A percentile compares a stretch with the other conserved stretches of the same genome.
Conservation (phyloP, 2,329 filamentous ascomycete genomes). For the Trichoderma asperellum region DNA sequence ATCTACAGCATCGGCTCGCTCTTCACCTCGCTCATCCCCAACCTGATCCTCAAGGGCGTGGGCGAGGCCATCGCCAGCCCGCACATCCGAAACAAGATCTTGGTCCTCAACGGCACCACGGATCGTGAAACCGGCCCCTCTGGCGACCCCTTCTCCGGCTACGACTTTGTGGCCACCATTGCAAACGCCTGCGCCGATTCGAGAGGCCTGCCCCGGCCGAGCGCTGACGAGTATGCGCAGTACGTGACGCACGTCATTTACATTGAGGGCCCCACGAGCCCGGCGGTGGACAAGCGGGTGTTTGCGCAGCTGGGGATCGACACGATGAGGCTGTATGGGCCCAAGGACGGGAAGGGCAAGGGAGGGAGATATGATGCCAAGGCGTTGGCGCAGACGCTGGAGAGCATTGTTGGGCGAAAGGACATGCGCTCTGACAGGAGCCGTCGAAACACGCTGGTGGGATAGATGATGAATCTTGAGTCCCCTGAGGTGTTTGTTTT, state of each 20-base stretch:
- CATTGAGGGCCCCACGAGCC: constrained; percentile 67
- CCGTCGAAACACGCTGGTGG: constrained; percentile 51
- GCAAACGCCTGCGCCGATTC: constrained; percentile 74
- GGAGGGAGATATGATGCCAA: constrained; percentile 73
- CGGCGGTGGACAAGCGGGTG: constrained; percentile 68
- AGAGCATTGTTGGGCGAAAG: constrained; percentile 71
- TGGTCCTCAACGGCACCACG: constrained; percentile 81
- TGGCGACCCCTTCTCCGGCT: constrained; percentile 66
- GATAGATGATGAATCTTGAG: constrained; percentile 33
- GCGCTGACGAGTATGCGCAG: constrained; percentile 55
- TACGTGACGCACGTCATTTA: constrained; percentile 88
- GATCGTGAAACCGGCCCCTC: constrained; percentile 86
- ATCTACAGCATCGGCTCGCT: constrained; percentile 94
- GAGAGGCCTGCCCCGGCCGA: constrained; percentile 50
- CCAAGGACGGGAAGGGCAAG: constrained; percentile 49
- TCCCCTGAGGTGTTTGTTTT: not conserved
- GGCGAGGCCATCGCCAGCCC: constrained; percentile 60
- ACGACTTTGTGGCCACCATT: constrained; percentile 83
- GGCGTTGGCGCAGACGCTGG: constrained; percentile 73
- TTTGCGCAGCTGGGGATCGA: constrained; percentile 73
- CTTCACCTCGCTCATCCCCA: constrained; percentile 87
- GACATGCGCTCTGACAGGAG: constrained; percentile 45
- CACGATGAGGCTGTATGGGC: constrained; percentile 75
- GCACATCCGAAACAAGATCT: constrained; percentile 67
- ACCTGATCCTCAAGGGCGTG: constrained; percentile 74